Percentiles rank a stretch among this genome's conserved stretches.
Conservation (phyloP, 352 stramenopile genomes). For the Globisporangium lucens region DNA sequence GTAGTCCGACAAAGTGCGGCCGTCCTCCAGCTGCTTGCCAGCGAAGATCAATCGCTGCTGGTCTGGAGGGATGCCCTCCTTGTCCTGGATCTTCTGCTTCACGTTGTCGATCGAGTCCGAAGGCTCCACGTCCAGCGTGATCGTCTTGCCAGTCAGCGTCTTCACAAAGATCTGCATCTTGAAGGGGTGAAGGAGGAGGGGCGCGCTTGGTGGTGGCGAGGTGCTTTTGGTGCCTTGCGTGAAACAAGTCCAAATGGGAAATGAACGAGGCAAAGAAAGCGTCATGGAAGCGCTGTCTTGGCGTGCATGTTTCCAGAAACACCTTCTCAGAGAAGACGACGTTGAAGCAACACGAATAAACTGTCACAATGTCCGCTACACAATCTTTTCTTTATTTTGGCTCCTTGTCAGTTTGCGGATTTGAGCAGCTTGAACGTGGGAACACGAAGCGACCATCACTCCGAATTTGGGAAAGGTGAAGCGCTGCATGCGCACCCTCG, state of each 20-base stretch:
- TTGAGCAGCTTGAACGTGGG: neutral
- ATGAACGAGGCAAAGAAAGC: slow-evolving; percentile 7
- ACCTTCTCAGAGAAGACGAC: neutral
- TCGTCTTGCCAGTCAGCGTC: slow-evolving; percentile 86
- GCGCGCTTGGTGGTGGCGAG: slow-evolving; percentile 34
- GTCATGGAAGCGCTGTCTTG: neutral
- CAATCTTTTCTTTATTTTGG: too few species aligned
- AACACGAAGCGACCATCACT: slow-evolving; percentile 11
- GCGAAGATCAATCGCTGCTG: slow-evolving; percentile 96
- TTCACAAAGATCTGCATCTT: slow-evolving; percentile 94
- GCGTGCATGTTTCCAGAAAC: slow-evolving; percentile 2
- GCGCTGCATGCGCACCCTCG: neutral
- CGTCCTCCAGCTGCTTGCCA: too few species aligned
- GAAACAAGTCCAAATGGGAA: slow-evolving; percentile 14
- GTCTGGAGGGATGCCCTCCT: slow-evolving; percentile 92
- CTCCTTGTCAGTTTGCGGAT: neutral
- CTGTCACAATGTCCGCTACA: neutral
- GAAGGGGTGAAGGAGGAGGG: slow-evolving; percentile 75
- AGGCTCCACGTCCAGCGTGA: too few species aligned
- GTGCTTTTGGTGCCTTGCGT: slow-evolving; percentile 8
- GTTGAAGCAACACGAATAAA: neutral
- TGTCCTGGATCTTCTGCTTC: slow-evolving; percentile 95
- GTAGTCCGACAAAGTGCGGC: too few species aligned
- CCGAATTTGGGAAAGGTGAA: slow-evolving; percentile 7
- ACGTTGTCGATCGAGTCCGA: slow-evolving; percentile 88